A percentile compares a stretch with the other conserved stretches of the same genome.
Evolutionary conservation across 208 protist genomes (phyloP).

Genomic region (Jaenimonas drosophilae): DNA sequence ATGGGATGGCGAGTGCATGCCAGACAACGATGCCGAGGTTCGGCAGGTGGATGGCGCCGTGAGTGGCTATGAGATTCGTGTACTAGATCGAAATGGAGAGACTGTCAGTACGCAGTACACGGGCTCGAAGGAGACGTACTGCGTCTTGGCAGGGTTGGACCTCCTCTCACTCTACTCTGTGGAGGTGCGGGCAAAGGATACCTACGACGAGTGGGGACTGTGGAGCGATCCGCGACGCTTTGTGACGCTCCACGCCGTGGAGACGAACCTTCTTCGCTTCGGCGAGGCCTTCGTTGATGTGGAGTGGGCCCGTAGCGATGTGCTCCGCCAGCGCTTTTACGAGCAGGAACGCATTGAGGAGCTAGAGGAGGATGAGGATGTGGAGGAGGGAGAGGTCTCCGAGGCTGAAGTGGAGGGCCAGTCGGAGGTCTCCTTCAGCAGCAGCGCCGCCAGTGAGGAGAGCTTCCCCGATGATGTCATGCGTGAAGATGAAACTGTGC

Average conservation of each 20-base stretch:
- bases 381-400: constrained; percentile 1
- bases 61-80: constrained; percentile 81
- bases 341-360: background rate
- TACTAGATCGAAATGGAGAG: constrained; percentile 39
- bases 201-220: constrained; percentile 86
- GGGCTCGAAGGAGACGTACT: constrained; percentile 53
- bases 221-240: constrained; percentile 78
- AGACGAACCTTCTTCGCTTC: constrained; percentile 29
- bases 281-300: constrained; percentile 83
- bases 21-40: constrained; percentile 28
- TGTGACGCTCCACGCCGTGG: constrained; percentile 70
- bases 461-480: constrained; percentile 22
- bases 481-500: constrained; percentile 52
- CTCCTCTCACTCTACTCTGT: constrained; percentile 73
- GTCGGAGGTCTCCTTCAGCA: too few species aligned
- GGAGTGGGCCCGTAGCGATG: constrained; percentile 54
- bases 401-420: constrained; percentile 1
- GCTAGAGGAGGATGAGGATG: background rate
- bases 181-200: constrained; percentile 84
- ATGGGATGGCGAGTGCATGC: constrained; percentile 44
- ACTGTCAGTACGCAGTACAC: constrained; percentile 43
- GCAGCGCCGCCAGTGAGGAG: too few species aligned
- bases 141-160: constrained; percentile 48
- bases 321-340: constrained; percentile 1
- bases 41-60: constrained; percentile 75